Evolutionary conservation across 2,329 filamentous ascomycete species (phyloP), one percentile per base, ranked within the genome.

Genomic region (Byssochlamys sp.): DNA sequence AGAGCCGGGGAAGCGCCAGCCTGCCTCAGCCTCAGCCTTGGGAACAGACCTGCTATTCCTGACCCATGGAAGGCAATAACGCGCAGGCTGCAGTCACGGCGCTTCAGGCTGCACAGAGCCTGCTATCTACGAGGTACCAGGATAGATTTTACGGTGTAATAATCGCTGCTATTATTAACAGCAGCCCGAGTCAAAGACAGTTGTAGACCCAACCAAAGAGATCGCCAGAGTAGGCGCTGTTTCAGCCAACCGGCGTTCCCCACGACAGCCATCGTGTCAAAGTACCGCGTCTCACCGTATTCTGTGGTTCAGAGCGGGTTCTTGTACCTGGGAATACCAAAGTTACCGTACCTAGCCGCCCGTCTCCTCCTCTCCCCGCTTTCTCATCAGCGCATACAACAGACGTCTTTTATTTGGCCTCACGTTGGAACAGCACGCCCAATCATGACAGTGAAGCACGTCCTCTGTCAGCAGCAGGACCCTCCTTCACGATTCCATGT

Each of bases 331-430:
- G 49, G 11, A 51, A 51, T 51, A 51, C 49, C 49, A 51, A 51
- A 51, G 49, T 51, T 51, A 51, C 49, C 49, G 27, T 51, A 51
- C 49, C 49, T 28, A 45, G 25, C 49, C 24, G 49, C 49, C 49
- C 49, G 27, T 51, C 49, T 51, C 24, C n/a, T 49, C 45, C 53
- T 57, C 52, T 59, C 59, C 55, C 59, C 39, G 39, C 39, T 45
- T 45, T 45, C 39, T 45, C 39, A 45, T 19, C 39, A 45, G 7
- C n/a, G 39, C 39, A 45, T 45, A 45, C 39, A 24, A 19, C 39
- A n/a, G 39, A n/a, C 39, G 7, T 45, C 14, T 45, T n/a, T 19
- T 19, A 19, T 45, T 45, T 45, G 19, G 39, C 39, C 12, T 19
- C 14, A 45, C 39, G 7, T 7, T 9, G 19, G 39, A 45, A 19